Conservation (phyloP, 495 filamentous ascomycete species). For the Penicillium soppii region DNA sequence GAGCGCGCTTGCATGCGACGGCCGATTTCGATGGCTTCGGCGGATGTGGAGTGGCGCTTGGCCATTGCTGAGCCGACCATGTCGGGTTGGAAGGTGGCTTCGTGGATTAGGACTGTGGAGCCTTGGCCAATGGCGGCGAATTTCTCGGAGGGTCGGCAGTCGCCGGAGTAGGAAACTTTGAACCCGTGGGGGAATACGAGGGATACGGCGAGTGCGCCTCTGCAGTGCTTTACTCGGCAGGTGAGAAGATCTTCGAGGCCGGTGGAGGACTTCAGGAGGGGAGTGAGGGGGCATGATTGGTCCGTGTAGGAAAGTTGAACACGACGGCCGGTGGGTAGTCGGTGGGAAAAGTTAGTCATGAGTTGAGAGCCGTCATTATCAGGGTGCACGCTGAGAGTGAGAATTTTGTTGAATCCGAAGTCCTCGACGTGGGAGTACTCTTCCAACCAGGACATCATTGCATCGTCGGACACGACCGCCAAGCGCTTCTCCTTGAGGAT, state of each 20-base stretch:
- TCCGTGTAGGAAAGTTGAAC: slow-evolving; percentile 28
- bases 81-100: slow-evolving; percentile 93
- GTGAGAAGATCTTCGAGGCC: slow-evolving; percentile 48
- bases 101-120: slow-evolving; percentile 84
- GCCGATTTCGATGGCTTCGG: slow-evolving; percentile 79
- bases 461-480: slow-evolving; percentile 58
- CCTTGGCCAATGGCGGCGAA: slow-evolving; percentile 72
- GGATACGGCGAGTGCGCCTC: slow-evolving; percentile 69
- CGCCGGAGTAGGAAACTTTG: slow-evolving; percentile 88
- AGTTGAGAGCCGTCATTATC: slow-evolving; percentile 13
- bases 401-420: slow-evolving; percentile 62
- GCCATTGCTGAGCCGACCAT: slow-evolving; percentile 71
- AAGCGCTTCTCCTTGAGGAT: slow-evolving; percentile 50
- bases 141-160: slow-evolving; percentile 72
- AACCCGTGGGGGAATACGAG: slow-evolving; percentile 77
- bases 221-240: slow-evolving; percentile 73
- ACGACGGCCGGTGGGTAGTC: slow-evolving; percentile 26
- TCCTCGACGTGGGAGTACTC: slow-evolving; percentile 80
- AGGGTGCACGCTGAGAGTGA: slow-evolving; percentile 42
- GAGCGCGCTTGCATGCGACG: slow-evolving; percentile 71
- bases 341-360: slow-evolving; percentile 29
- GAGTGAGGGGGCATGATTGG: slow-evolving; percentile 23
- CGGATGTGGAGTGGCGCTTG: slow-evolving; percentile 86
- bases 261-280: slow-evolving; percentile 39
- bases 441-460: slow-evolving; percentile 68